A percentile compares a stretch with the other conserved stretches of the same genome.
Conservation (phyloP, 768 basidiomycete species). For the Chlorophyllum brunneum region DNA sequence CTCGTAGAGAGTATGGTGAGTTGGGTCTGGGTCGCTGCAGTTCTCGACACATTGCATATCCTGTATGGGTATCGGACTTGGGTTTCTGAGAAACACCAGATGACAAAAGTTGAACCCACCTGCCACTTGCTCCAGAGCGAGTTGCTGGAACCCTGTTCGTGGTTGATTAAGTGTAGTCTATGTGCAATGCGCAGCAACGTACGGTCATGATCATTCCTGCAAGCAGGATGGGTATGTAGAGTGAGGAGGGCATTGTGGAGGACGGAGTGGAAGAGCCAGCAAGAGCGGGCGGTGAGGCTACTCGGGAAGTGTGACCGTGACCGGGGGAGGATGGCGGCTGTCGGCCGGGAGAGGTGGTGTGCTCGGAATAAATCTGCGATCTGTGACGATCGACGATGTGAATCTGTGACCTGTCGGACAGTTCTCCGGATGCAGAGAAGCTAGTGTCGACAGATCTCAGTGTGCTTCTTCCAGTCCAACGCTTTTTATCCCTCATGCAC, state of each 20-base stretch:
- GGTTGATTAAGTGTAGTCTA: not conserved
- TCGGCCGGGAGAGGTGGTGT: constrained; percentile 9
- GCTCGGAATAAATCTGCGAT: constrained; percentile 11
- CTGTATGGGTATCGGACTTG: constrained; percentile 27
- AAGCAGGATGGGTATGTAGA: constrained; percentile 77
- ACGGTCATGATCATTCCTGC: constrained; percentile 92
- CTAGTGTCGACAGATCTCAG: constrained; percentile 30
- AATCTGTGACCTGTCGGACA: constrained; percentile 19
- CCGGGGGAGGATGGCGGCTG: constrained; percentile 18
- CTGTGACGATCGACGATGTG: constrained; percentile 25
- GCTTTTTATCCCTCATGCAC: constrained; percentile 39
- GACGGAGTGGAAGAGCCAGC: constrained; percentile 14
- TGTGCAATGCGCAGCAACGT: constrained; percentile 14
- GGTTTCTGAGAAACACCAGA: constrained; percentile 8
- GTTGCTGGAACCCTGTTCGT: constrained; percentile 67
- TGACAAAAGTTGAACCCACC: constrained; percentile 32
- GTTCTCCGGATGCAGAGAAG: constrained; percentile 29
- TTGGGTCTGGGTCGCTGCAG: constrained; percentile 64
- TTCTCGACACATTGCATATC: constrained; percentile 99
- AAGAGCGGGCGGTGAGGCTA: not conserved
- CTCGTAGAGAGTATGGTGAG: constrained; percentile 72
- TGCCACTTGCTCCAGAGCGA: constrained; percentile 85
- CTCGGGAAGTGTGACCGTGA: constrained; percentile 13
- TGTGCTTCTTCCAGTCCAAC: constrained; percentile 34
- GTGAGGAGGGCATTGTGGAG: constrained; percentile 57